phyloP scores from a whole-genome alignment of 805 yeast species.

The Candida railenensis region DNA sequence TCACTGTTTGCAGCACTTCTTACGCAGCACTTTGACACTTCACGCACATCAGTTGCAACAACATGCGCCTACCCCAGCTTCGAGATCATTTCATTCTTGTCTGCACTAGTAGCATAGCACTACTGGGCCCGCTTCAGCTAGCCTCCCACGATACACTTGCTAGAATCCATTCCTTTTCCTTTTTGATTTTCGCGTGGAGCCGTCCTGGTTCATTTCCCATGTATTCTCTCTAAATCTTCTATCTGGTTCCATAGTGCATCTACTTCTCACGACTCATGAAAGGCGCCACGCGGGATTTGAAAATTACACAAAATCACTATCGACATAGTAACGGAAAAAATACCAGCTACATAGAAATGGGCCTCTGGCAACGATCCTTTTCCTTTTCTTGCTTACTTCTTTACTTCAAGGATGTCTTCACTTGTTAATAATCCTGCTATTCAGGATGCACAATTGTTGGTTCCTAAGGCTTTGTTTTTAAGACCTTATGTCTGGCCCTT shows the following conservation, averaged over 20 bases:
- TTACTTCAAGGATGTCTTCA: constrained; percentile 24
- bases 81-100: too few relatives aligned
- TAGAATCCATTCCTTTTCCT: too few relatives aligned
- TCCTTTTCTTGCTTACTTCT: not conserved
- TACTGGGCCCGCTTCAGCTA: too few relatives aligned
- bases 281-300: not conserved
- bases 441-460: constrained; percentile 69
- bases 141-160: too few relatives aligned
- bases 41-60: too few relatives aligned
- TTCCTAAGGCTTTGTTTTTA: constrained; percentile 55
- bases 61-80: too few relatives aligned
- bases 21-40: constrained; percentile 34
- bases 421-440: constrained; percentile 74
- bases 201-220: too few relatives aligned
- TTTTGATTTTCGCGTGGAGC: too few relatives aligned
- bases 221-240: not conserved
- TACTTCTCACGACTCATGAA: not conserved
- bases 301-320: not conserved
- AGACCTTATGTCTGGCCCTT: constrained; percentile 87
- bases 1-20: constrained; percentile 6
- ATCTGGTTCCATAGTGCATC: not conserved
- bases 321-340: too few relatives aligned
- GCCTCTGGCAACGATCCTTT: too few relatives aligned
- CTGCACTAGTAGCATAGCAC: too few relatives aligned
- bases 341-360: too few relatives aligned